A percentile compares a stretch with the other conserved stretches of the same genome.
These are phyloP conservation scores for Solanum arcanum DNA, from an alignment of 257 asterid genomes.

Conservation along the genomic window DNA sequence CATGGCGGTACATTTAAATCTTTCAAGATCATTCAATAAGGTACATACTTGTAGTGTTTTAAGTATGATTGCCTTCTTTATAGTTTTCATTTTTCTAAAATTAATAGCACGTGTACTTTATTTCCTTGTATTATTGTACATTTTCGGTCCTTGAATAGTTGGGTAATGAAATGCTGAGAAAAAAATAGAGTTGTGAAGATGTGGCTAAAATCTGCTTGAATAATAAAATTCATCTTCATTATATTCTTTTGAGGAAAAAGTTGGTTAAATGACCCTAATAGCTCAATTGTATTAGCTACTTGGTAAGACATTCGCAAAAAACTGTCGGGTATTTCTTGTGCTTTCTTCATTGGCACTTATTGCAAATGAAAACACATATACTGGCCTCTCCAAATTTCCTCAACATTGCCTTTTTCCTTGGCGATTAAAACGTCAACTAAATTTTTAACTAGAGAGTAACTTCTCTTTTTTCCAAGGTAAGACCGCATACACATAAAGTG, in stretches of 20 bases:
- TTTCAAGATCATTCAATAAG: conserved; percentile 61
- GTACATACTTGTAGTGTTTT: conserved; percentile 13
- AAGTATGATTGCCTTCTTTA: neutral
- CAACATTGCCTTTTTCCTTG: no score
- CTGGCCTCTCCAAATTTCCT: no score
- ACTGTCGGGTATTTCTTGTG: neutral
- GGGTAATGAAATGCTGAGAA: neutral
- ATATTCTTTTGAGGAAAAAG: neutral
- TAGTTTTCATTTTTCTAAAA: neutral
- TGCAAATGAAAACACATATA: no score
- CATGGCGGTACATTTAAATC: conserved; percentile 71
- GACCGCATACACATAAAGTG: no score
- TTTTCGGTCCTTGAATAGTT: neutral
- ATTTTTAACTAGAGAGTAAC: no score
- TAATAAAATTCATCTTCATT: neutral
- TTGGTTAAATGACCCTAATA: neutral
- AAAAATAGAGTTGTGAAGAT: neutral
- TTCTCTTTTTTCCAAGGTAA: no score
- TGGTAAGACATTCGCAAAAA: neutral
- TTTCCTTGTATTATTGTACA: neutral
- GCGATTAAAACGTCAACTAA: no score
- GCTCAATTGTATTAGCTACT: neutral
- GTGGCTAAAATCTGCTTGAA: neutral
- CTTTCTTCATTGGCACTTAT: neutral
- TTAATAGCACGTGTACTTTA: neutral